Base-by-base conservation (phyloP, 768 basidiomycete genomes). In the Tylopilus rubrobrunneus region DNA sequence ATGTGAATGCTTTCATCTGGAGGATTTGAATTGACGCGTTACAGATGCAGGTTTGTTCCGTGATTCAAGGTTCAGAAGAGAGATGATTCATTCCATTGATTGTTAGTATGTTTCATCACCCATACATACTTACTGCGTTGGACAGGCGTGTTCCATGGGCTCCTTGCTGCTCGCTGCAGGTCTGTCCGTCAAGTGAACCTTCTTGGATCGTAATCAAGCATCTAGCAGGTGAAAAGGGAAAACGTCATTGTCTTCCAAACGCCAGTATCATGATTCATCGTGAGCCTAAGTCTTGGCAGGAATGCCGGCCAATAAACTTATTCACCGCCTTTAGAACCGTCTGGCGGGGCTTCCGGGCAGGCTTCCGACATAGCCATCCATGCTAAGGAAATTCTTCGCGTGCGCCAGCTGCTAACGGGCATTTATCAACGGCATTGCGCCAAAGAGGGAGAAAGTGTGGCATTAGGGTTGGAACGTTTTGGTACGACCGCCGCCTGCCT, bases 221-320 rank as follows among this genome's bases (percentile, higher is more conserved):
- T 49, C 37, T 29, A 3, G 21, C 61, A 79, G 81, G 93, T 34
- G 92, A 89, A 74, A 85, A 79, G 60, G 95, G 95, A 34, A 92
- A 95, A 68, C 80, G 96, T 29, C 93, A 93, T 67, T 89, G 89
- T 62, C 79, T 98, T 53, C 92, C 93, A 12, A 90, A 98, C 67
- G 87, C 93, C 19, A 92, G 89, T 67, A 92, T 98, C 65, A 98
- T 98, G 96, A 98, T 98, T 51, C 96, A 98, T 70, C 96, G 95
- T 96, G 68, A 65, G 84, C 68, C 34, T 7, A 29, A 33, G 21
- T 14, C 10, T 10, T 34, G 33, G 52, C 48, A 37, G 5, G 3
- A 7, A 34, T 33, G 25, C 27, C 25, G 27, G 56, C 21, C 29
- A 48, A 54, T 29, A 42, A 45, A 44, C 54, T 60, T 14, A 63